Evolutionary conservation across 73 alveolate genomes (phyloP), one percentile per base, ranked within the genome.

Genomic region (Paramecium bursaria): DNA sequence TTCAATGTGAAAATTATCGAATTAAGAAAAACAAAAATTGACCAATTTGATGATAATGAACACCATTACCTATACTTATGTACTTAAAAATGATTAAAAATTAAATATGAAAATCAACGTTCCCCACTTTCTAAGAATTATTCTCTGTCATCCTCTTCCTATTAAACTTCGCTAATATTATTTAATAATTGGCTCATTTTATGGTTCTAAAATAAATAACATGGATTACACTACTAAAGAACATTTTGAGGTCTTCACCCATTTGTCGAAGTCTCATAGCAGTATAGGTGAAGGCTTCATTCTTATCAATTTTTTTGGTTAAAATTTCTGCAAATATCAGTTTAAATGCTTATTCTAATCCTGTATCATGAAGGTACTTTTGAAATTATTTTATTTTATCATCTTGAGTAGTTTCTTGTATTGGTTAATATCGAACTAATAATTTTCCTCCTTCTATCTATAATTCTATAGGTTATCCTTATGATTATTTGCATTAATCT

Each of bases 191-290:
- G n/a, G n/a, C n/a, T n/a, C n/a, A n/a, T n/a, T n/a, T n/a, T n/a
- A n/a, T n/a, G n/a, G n/a, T n/a, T n/a, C n/a, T n/a, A n/a, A n/a
- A n/a, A n/a, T n/a, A n/a, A n/a, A n/a, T n/a, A n/a, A n/a, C n/a
- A n/a, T n/a, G n/a, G n/a, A n/a, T n/a, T n/a, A n/a, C n/a, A n/a
- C n/a, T n/a, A n/a, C n/a, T n/a, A n/a, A n/a, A n/a, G n/a, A n/a
- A n/a, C n/a, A n/a, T n/a, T n/a, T n/a, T n/a, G n/a, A n/a, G n/a
- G n/a, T n/a, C n/a, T n/a, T n/a, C n/a, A n/a, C n/a, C n/a, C n/a
- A n/a, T n/a, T n/a, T n/a, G n/a, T 35, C 91, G 25, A 3, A 85
- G 67, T n/a, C 91, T 42, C 61, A 85, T 31, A 21, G 91, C 91
- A 13, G 91, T 85, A 23, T 85, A 85, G n/a, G 87, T 74, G 31